These are phyloP conservation scores for Colletotrichum liriopes DNA, from an alignment of 2,329 filamentous ascomycete species.

Conservation along the genomic window DNA sequence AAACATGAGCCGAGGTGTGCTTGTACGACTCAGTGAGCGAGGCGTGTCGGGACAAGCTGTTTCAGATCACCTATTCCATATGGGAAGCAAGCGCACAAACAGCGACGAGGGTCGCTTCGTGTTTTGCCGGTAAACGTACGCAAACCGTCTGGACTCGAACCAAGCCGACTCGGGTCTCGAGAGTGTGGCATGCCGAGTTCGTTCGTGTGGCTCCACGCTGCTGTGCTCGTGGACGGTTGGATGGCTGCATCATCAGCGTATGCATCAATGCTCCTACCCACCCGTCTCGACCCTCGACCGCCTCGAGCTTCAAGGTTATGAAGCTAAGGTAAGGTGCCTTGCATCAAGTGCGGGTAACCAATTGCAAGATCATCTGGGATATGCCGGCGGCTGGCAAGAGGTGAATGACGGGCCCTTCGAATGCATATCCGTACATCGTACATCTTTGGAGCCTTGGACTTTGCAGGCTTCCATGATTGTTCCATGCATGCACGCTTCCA, in stretches of 20 bases:
- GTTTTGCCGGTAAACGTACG: neutral
- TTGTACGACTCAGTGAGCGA: conserved; percentile 31
- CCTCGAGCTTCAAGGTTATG: neutral
- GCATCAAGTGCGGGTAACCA: conserved; percentile 12
- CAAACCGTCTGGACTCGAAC: neutral
- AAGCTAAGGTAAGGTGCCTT: neutral
- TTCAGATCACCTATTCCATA: conserved; percentile 26
- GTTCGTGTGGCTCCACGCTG: neutral
- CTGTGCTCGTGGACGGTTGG: neutral
- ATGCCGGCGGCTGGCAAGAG: conserved; percentile 10
- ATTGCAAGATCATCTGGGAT: neutral
- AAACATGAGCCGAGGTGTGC: conserved; percentile 29
- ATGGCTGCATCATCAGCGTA: neutral
- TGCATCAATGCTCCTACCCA: neutral
- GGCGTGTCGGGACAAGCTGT: conserved; percentile 25
- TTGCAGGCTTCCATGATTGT: conserved; percentile 32
- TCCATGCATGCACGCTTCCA: conserved; percentile 40
- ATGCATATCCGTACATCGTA: neutral
- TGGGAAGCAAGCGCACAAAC: neutral
- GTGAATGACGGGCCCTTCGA: conserved; percentile 7
- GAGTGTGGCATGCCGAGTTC: neutral
- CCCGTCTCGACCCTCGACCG: neutral
- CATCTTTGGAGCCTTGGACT: neutral
- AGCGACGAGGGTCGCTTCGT: neutral
- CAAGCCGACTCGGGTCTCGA: neutral